A percentile compares a stretch with the other conserved stretches of the same genome.
These are phyloP conservation scores for Pelagophyceae sp. DNA, from an alignment of 352 stramenopile species.

Conservation along the genomic window DNA sequence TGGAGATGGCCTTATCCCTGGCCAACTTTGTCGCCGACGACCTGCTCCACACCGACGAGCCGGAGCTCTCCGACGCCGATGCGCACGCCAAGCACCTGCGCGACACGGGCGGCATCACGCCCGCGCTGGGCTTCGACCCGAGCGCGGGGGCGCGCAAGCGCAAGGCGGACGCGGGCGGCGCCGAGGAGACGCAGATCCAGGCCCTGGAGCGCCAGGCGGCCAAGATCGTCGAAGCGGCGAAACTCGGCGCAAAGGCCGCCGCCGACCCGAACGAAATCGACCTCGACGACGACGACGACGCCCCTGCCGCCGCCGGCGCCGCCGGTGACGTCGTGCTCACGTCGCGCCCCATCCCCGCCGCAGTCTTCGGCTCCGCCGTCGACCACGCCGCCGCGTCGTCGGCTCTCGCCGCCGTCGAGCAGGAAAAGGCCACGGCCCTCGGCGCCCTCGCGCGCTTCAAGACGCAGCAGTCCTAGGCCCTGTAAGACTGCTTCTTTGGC, in stretches of 20 bases:
- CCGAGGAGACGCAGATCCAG: conserved; percentile 57
- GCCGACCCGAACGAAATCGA: conserved; percentile 46
- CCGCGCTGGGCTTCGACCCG: conserved; percentile 38
- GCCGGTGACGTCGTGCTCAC: conserved; percentile 34
- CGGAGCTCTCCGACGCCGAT: conserved; percentile 50
- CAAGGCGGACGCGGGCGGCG: conserved; percentile 49
- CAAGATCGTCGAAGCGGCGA: conserved; percentile 14
- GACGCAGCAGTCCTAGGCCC: neutral
- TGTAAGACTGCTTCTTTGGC: too few species aligned
- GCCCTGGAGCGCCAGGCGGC: conserved; percentile 57
- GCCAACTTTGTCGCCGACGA: conserved; percentile 92
- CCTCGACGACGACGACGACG: conserved; percentile 72
- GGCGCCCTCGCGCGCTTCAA: conserved; percentile 14
- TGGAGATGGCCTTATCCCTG: conserved; percentile 84
- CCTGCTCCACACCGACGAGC: conserved; percentile 49
- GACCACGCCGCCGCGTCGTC: neutral
- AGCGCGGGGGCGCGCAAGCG: conserved; percentile 47
- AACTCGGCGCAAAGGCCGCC: conserved; percentile 44
- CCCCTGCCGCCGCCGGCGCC: conserved; percentile 41
- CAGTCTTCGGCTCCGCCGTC: conserved; percentile 48
- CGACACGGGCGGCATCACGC: conserved; percentile 55
- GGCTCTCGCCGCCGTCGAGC: neutral
- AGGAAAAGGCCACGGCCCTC: neutral
- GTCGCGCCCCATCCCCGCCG: conserved; percentile 50
- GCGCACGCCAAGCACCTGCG: conserved; percentile 73